Evolutionary conservation across 345 rosid genomes (phyloP), one percentile per base, ranked within the genome.

Genomic region (Combretum micranthum): DNA sequence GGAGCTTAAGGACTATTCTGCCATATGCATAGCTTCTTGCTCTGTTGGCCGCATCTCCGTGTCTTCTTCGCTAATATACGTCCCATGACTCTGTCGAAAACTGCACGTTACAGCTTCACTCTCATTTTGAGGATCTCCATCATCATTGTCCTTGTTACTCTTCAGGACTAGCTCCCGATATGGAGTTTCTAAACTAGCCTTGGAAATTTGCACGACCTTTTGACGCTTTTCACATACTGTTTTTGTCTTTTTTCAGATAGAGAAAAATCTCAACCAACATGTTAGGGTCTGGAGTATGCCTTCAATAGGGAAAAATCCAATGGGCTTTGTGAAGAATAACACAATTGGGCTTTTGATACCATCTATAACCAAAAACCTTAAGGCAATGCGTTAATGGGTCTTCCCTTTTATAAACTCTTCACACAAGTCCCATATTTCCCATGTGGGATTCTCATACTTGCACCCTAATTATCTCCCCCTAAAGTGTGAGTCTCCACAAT

Each of bases 171-270:
- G 67, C 25, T 63, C 75, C 48, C 22, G 25, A 13, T 61, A 69
- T 21, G 66, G 71, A 69, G 64, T 56, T 55, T 59, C 69, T 42
- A 86, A 64, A 64, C 87, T 91, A 50, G 80, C 88, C 75, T 73
- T 83, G 14, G 68, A 78, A 67, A 81, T 74, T 50, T 80, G 83
- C 47, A 83, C 64, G 37, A 80, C 74, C 74, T 69, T 81, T 64
- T 76, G 68, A 43, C 81, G 85, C 63, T 83, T 81, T 61, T 86
- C 93, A 60, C 57, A 66, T 70, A 61, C 64, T 22, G 96, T 81
- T 60, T 78, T 83, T 20, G 62, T 77, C 98, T 92, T 56, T 7
- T 4, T 32, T 32, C 6, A 9, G 54, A 57, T 15, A 17, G 70
- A 59, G 52, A 43, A 12, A 50, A 26, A 10, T 14, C 44, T 15